phyloP scores from a whole-genome alignment of 2,329 filamentous ascomycete species.

The Rutstroemia sp. region DNA sequence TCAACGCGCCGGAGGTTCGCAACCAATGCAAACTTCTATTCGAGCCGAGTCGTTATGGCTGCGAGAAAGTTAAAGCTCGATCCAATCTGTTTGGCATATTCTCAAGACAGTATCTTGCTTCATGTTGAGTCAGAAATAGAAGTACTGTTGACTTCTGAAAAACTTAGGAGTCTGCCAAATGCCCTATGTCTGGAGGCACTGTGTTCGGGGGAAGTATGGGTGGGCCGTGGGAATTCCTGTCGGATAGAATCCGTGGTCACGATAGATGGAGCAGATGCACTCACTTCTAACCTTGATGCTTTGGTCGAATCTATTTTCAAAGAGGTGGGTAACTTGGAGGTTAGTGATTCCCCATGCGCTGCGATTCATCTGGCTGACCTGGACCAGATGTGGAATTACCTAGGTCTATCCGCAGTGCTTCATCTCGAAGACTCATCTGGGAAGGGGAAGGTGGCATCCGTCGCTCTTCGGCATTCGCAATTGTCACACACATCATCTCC shows the following conservation, averaged over 20 bases:
- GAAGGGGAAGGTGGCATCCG: constrained; percentile 8
- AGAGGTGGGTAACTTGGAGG: constrained; percentile 18
- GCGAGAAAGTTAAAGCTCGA: constrained; percentile 13
- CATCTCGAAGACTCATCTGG: neutral
- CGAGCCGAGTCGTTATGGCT: constrained; percentile 12
- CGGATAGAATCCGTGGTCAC: constrained; percentile 16
- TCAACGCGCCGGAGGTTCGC: too few species aligned
- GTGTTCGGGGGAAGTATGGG: constrained; percentile 22
- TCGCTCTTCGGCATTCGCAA: constrained; percentile 16
- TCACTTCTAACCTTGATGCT: neutral
- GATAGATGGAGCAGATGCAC: constrained; percentile 11
- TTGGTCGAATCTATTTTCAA: constrained; percentile 15
- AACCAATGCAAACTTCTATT: too few species aligned
- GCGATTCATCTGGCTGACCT: constrained; percentile 4
- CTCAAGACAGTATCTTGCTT: constrained; percentile 13
- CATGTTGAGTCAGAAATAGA: constrained; percentile 8
- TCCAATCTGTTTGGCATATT: constrained; percentile 10
- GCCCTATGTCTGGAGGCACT: constrained; percentile 12
- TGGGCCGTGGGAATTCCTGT: constrained; percentile 16
- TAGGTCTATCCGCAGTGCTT: constrained; percentile 19
- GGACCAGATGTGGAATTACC: constrained; percentile 22
- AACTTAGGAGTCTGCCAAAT: neutral
- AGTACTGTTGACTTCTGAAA: constrained; percentile 5
- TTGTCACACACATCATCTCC: neutral
- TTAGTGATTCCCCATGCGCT: constrained; percentile 6